Base-by-base conservation (phyloP, 2,329 filamentous ascomycete genomes). In the Xylariaceae sp. region DNA sequence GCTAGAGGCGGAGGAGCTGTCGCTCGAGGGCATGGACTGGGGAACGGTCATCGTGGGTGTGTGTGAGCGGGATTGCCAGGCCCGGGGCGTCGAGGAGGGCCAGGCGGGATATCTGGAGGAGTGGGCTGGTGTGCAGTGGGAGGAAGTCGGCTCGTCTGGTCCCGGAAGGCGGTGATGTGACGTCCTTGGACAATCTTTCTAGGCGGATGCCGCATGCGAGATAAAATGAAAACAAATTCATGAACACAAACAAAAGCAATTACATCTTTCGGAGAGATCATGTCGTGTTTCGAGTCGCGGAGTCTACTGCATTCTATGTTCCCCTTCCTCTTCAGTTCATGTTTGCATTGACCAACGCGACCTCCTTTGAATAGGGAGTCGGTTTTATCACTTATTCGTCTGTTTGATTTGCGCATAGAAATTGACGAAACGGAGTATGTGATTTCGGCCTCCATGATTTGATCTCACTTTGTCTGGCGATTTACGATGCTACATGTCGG, bases 111-210 rank as follows among this genome's bases (percentile, higher is more conserved):
- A 95, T 75, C 69, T 92, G 15, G 94, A 97, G 78, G 94, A 99
- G 75, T 99, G 94, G 93, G 86, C 84, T n/a, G 94, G 93, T 5
- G 94, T 97, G 64, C 94, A 99, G 75, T 99, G 93, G 94, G 94
- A 99, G 75, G 92, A 97, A 74, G 69, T 85, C 34, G 61, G 62
- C 1, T 61, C 60, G 13, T 37, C 58, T 45, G 61, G 52, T 1
- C 62, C 53, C 39, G 62, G 51, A 47, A 52, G 51, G 35, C 37
- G 60, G 48, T 57, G 41, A 59, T 51, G 13, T 45, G 30, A n/a
- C 8, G 5, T 9, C 37, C 37, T 41, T 8, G 37, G 8, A 10
- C 37, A 13, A 8, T 41, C 11, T 41, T 9, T 41, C 11, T 41
- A 41, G 37, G 37, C 8, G 11, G 11, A 41, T 13, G 9, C 9